Conservation (phyloP, 768 basidiomycete genomes). For the Tulasnella sp. region DNA sequence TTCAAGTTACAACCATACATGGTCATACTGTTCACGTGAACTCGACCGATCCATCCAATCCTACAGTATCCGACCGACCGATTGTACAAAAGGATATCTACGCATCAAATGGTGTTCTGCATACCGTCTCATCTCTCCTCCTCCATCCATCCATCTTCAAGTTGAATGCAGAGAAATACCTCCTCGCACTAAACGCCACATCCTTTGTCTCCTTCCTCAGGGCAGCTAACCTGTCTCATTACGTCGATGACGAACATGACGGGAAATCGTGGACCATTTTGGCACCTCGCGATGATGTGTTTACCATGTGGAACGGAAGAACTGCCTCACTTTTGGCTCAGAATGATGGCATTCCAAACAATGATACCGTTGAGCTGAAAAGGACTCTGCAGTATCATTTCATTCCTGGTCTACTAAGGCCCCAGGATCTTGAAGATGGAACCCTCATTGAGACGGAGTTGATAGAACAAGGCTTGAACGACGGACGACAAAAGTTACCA, state of each 20-base stretch:
- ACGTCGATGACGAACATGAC: constrained; percentile 24
- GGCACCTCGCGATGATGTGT: constrained; percentile 77
- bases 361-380: constrained; percentile 41
- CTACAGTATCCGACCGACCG: constrained; percentile 28
- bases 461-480: constrained; percentile 52
- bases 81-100: constrained; percentile 74
- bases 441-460: constrained; percentile 72
- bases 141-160: constrained; percentile 60
- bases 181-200: constrained; percentile 83
- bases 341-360: constrained; percentile 37
- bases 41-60: constrained; percentile 32
- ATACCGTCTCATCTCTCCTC: constrained; percentile 74
- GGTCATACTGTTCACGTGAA: constrained; percentile 16
- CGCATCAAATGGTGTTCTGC: constrained; percentile 89
- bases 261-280: constrained; percentile 50
- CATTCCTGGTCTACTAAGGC: constrained; percentile 64
- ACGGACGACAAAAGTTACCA: constrained; percentile 54
- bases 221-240: constrained; percentile 52
- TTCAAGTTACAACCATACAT: constrained; percentile 53
- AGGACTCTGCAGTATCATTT: constrained; percentile 80
- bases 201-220: constrained; percentile 80
- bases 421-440: constrained; percentile 55
- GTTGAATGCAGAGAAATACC: constrained; percentile 88
- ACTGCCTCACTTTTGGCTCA: no score
- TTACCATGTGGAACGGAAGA: constrained; percentile 28